Evolutionary conservation across 1,139 yeast species (phyloP).

Genomic region (Candida pseudoviswanathii): DNA sequence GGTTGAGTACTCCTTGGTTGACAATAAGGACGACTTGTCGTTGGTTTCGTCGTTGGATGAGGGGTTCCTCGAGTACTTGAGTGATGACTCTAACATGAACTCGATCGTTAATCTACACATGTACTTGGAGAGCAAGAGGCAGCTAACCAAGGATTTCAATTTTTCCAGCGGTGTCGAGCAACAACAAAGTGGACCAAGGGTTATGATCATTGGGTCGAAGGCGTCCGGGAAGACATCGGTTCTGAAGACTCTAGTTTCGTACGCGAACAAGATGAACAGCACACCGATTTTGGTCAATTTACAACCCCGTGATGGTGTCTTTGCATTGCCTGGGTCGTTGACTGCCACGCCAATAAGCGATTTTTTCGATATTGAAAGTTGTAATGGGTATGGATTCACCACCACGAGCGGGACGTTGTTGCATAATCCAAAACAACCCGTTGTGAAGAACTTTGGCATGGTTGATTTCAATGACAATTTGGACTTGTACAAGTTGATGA

Average conservation of each 20-base stretch:
- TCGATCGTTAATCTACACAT: slow-evolving; percentile 72
- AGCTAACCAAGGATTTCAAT: slow-evolving; percentile 30
- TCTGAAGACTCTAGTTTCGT: slow-evolving; percentile 67
- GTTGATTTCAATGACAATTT: slow-evolving; percentile 60
- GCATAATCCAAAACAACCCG: slow-evolving; percentile 85
- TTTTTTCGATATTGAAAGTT: slow-evolving; percentile 72
- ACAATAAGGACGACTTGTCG: slow-evolving; percentile 40
- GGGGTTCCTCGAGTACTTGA: slow-evolving; percentile 57
- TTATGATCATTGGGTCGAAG: slow-evolving; percentile 71
- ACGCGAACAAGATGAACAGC: slow-evolving; percentile 72
- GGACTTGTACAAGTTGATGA: slow-evolving; percentile 57
- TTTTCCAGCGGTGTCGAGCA: slow-evolving; percentile 18
- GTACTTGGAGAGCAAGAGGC: slow-evolving; percentile 68
- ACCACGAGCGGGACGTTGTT: slow-evolving; percentile 85
- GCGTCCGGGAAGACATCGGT: slow-evolving; percentile 80
- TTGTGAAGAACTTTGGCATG: slow-evolving; percentile 79
- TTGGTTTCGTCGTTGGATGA: slow-evolving; percentile 32
- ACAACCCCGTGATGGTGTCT: slow-evolving; percentile 79
- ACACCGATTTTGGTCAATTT: slow-evolving; percentile 75
- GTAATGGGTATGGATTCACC: slow-evolving; percentile 77
- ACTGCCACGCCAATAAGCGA: slow-evolving; percentile 86
- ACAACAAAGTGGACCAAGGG: slow-evolving; percentile 55
- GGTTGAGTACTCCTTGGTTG: slow-evolving; percentile 51
- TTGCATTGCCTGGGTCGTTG: slow-evolving; percentile 81
- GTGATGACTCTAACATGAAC: slow-evolving; percentile 71